Base-by-base conservation (phyloP, 257 asterid species). In the Forsythia suspensa region DNA sequence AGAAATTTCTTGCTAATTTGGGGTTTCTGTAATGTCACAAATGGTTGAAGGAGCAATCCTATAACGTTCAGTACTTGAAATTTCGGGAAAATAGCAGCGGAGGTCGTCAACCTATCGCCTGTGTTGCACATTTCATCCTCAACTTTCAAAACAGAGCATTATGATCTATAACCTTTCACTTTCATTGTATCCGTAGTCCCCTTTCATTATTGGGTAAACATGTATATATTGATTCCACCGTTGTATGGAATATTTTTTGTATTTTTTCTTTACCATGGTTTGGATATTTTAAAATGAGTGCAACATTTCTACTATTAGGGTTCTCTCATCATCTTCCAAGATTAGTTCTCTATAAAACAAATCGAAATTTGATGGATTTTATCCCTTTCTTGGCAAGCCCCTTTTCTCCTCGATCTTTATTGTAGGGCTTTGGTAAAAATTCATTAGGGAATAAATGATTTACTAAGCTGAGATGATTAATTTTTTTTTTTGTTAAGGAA, bases 1-100 rank as follows among this genome's bases (percentile, higher is more conserved):
- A 80, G 82, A 89, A 89, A 65, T 80, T 94, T 80, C 88, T 92
- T 42, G 80, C 85, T 39, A 83, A 71, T 74, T 77, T 94, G 37
- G 94, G 98, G 43, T 84, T 86, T 63, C 57, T 51, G 2, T 46
- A 75, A 77, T 52, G 20, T 6, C 20, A 29, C 21, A 42, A 10
- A 21, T 72, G 20, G 37, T 52, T 74, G 5, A 15, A 38, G 43
- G 8, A 51, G 38, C 68, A 55, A 70, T 29, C 34, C 52, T 18
- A 57, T 18, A 57, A 41, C 18, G 52, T 41, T 29, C 16, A 29
- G 42, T 43, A 42, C 18, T 42, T 16, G 39, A 43, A 42, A 42
- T 52, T 71, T 18, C 18, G 0, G 12, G 29, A 16, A 12, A 48
- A n/a, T 39, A 20, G 34, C 13, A 41, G 51, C 9, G n/a, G 24